phyloP scores from a whole-genome alignment of 208 protist genomes.

The Trypanosoma avium region DNA sequence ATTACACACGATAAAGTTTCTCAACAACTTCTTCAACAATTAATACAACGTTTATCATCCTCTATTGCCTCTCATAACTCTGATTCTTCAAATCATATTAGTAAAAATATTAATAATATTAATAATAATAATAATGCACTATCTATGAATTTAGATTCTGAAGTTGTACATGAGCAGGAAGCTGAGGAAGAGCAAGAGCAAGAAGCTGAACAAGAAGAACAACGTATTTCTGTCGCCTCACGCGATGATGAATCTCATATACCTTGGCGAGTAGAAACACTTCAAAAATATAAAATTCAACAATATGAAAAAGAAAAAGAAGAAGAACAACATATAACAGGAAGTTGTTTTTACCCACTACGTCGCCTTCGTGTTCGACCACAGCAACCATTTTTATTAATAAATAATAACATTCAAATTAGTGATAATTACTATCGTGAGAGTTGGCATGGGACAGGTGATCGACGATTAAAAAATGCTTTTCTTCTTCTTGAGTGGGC shows the following conservation, averaged over 20 bases:
- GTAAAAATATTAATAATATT: no score
- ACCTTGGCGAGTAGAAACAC: conserved; percentile 67
- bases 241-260: conserved; percentile 88
- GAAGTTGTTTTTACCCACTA: conserved; percentile 64
- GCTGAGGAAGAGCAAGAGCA: conserved; percentile 86
- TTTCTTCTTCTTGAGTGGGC: conserved; percentile 89
- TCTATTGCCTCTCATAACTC: conserved; percentile 25
- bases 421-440: conserved; percentile 94
- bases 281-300: conserved; percentile 38
- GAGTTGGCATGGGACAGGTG: conserved; percentile 76
- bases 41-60: conserved; percentile 44
- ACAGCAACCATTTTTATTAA: conserved; percentile 49
- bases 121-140: no score
- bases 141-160: conserved; percentile 73
- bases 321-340: conserved; percentile 19
- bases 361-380: conserved; percentile 58
- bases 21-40: conserved; percentile 31
- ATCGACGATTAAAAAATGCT: conserved; percentile 92
- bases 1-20: conserved; percentile 36
- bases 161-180: conserved; percentile 88
- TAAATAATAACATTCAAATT: conserved; percentile 62
- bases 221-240: conserved; percentile 66
- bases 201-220: conserved; percentile 80
- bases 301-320: no score
- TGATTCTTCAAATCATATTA: conserved; percentile 6